A percentile compares a stretch with the other conserved stretches of the same genome.
Evolutionary conservation across 345 rosid genomes (phyloP).

Genomic region (Euclidium syriacum): DNA sequence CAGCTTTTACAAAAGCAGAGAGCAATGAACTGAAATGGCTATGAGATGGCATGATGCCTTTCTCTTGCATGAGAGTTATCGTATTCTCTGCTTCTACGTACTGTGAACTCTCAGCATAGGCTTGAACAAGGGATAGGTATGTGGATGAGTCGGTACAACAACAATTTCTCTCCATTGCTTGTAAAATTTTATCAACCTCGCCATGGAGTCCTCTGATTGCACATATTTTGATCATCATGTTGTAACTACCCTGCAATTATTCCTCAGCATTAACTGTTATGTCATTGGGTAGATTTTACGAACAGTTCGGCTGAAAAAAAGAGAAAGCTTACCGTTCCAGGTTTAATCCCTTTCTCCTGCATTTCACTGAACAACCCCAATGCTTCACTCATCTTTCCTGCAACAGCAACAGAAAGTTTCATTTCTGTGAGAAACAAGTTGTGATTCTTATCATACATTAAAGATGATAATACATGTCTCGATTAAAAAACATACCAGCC

Average conservation of each 20-base stretch:
- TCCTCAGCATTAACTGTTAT: not conserved
- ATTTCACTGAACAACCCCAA: slow-evolving; percentile 48
- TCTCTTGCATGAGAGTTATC: slow-evolving; percentile 43
- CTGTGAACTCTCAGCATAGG: slow-evolving; percentile 48
- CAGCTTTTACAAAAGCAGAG: slow-evolving; percentile 48
- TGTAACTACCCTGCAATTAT: slow-evolving; percentile 63
- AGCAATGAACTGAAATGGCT: slow-evolving; percentile 54
- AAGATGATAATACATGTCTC: not conserved
- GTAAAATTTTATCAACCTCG: slow-evolving; percentile 51
- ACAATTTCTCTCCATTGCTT: slow-evolving; percentile 55
- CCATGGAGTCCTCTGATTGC: slow-evolving; percentile 38
- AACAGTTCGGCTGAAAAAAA: not conserved
- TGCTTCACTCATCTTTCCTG: slow-evolving; percentile 66
- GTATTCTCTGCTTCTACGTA: slow-evolving; percentile 57
- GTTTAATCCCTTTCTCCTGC: slow-evolving; percentile 72
- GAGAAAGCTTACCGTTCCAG: slow-evolving; percentile 51
- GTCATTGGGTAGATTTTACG: not conserved
- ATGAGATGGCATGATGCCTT: slow-evolving; percentile 43
- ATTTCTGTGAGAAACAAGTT: not conserved
- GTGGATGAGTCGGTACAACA: slow-evolving; percentile 41
- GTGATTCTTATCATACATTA: not conserved
- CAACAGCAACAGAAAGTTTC: slow-evolving; percentile 14
- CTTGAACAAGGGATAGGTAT: slow-evolving; percentile 52
- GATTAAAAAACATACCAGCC: slow-evolving; percentile 46
- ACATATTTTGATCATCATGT: slow-evolving; percentile 51